These are phyloP conservation scores for Trichoderma sp. DNA, from an alignment of 2,329 filamentous ascomycete species.

Conservation along the genomic window DNA sequence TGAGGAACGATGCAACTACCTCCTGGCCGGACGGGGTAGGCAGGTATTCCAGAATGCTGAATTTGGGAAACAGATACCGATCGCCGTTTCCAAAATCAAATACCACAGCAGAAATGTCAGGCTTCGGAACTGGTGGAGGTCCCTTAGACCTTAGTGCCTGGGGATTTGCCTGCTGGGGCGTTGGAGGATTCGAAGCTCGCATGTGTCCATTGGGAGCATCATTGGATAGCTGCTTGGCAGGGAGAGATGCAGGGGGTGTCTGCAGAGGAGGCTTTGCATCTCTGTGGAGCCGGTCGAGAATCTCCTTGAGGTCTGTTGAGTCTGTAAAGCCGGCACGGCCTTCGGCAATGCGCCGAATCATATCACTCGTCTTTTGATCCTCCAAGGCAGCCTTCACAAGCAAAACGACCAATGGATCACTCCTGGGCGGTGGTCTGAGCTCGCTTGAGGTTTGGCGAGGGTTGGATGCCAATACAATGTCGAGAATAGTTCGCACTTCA, in stretches of 20 bases:
- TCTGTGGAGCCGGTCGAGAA: slow-evolving; percentile 51
- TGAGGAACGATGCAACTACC: slow-evolving; percentile 73
- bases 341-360: slow-evolving; percentile 57
- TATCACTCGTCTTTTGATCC: slow-evolving; percentile 49
- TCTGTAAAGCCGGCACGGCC: slow-evolving; percentile 54
- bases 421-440: slow-evolving; percentile 54
- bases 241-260: slow-evolving; percentile 33
- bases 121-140: slow-evolving; percentile 54
- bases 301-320: slow-evolving; percentile 54
- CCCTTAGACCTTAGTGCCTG: slow-evolving; percentile 63
- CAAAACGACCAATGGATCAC: slow-evolving; percentile 57
- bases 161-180: slow-evolving; percentile 38
- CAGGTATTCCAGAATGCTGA: slow-evolving; percentile 72
- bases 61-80: slow-evolving; percentile 76
- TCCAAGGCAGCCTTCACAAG: slow-evolving; percentile 61
- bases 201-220: slow-evolving; percentile 36
- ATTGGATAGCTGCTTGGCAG: slow-evolving; percentile 35
- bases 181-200: slow-evolving; percentile 23
- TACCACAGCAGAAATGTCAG: slow-evolving; percentile 65
- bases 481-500: slow-evolving; percentile 58
- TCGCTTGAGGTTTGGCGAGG: slow-evolving; percentile 56
- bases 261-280: slow-evolving; percentile 42
- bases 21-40: slow-evolving; percentile 52
- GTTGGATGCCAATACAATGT: slow-evolving; percentile 61
- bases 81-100: slow-evolving; percentile 75